phyloP scores from a whole-genome alignment of 805 yeast genomes.

The Nakazawaea laoshanensis region DNA sequence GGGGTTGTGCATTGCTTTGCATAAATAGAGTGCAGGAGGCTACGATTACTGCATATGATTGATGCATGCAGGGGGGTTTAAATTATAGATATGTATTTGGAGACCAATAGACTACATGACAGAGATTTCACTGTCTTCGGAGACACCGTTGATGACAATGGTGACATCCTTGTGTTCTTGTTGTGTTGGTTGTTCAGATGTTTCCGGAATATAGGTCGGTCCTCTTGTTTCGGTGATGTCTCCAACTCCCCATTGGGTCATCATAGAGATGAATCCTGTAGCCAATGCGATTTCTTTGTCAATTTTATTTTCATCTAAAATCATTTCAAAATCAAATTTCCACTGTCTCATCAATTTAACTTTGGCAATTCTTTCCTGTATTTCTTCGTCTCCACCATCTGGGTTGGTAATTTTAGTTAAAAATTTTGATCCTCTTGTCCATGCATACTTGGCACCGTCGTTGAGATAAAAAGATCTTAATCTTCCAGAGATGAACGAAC shows the following conservation, averaged over 20 bases:
- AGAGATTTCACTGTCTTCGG: background rate
- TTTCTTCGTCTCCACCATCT: slow-evolving; percentile 48
- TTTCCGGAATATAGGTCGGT: slow-evolving; percentile 27
- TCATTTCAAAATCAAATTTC: slow-evolving; percentile 50
- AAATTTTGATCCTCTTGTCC: slow-evolving; percentile 44
- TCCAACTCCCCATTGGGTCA: slow-evolving; percentile 61
- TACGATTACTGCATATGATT: too few relatives aligned
- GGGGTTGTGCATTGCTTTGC: too few relatives aligned
- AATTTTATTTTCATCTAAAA: slow-evolving; percentile 37
- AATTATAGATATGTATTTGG: too few relatives aligned
- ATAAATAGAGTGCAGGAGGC: too few relatives aligned
- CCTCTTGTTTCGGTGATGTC: slow-evolving; percentile 45
- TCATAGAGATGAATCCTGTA: slow-evolving; percentile 55
- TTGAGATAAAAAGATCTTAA: slow-evolving; percentile 37
- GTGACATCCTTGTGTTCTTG: slow-evolving; percentile 3
- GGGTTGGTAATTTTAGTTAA: slow-evolving; percentile 47
- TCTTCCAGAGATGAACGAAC: slow-evolving; percentile 27
- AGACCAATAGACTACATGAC: too few relatives aligned
- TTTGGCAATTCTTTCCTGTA: slow-evolving; percentile 42
- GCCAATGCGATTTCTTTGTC: slow-evolving; percentile 46
- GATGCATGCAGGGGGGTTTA: too few relatives aligned
- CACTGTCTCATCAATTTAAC: slow-evolving; percentile 51
- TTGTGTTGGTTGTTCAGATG: slow-evolving; percentile 11
- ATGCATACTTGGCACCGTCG: slow-evolving; percentile 47
- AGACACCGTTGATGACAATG: slow-evolving; percentile 11